Evolutionary conservation across 305 asterid genomes (phyloP), one percentile per base, ranked within the genome.

Genomic region (Nicotiana rustica): DNA sequence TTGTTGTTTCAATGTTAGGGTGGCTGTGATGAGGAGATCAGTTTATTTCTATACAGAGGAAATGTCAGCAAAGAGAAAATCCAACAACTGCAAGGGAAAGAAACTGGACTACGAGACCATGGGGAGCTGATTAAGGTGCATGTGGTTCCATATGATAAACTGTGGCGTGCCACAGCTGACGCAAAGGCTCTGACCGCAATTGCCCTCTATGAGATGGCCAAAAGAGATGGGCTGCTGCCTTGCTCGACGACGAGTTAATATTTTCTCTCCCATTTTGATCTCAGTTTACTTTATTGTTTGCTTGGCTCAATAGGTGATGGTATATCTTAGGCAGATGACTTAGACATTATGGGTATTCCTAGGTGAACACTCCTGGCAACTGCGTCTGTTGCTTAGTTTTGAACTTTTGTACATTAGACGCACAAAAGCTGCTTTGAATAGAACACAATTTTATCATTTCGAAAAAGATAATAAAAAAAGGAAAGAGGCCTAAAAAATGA

Each of bases 81-180:
- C 36, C 82, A 82, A 80, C 90, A 89, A 70, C 85, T 95, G 47
- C 97, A 91, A 88, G 98, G 98, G 65, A 95, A 91, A 82, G 88
- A 93, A 89, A 93, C 94, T 1, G 98, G 98, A 41, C 90, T 93
- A 36, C 85, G 98, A 7, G 98, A 95, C 36, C 97, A 91, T 14
- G 98, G 99, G 3, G 98, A 95, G 86, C 81, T 95, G 82, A 95
- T 93, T 35, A 90, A 85, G 73, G 95, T 95, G 49, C 99, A 89
- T 29, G 91, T 93, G n/a, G 97, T 95, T 82, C 97, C 97, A 77
- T 95, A 92, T 68, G 83, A 86, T 52, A 85, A 83, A 55, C 92
- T 95, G 1, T 95, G 99, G 99, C 95, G 93, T n/a, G 83, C 76
- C 80, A 95, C 99, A 1, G 93, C 97, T 44, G 99, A 95, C 89